Evolutionary conservation across 257 asterid genomes (phyloP), one percentile per base, ranked within the genome.

Genomic region (Jacaranda copaia): DNA sequence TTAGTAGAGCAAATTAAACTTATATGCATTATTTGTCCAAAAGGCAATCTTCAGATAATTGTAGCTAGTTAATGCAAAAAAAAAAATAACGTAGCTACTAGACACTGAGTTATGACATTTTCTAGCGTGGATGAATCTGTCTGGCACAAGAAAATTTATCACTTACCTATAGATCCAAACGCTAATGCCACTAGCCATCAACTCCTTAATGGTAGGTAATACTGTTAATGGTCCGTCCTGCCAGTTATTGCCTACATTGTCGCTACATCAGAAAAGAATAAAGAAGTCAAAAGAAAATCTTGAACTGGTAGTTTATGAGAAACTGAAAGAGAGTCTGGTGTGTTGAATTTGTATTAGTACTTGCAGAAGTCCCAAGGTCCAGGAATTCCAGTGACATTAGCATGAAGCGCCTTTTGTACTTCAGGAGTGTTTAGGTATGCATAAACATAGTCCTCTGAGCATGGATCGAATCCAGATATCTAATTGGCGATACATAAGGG

Each of bases 371-470:
- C 35, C 88, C 89, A 89, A 15, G 61, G 64, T 42, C 85, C 77
- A 1, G 85, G 82, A 68, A 77, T 43, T 53, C 74, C 85, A 1
- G 84, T 79, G 68, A 75, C 78, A 56, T 85, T 82, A 3, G 84
- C 90, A 76, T 87, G 87, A 56, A 87, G 78, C 0, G 86, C 83
- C 61, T 76, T 80, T 69, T 89, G 95, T 11, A 86, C 91, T 20
- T 61, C 76, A 6, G 79, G 87, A n/a, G 19, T 74, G 81, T 86
- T 87, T 13, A 84, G 71, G 78, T 83, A 89, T 40, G 59, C 15
- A 15, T n/a, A 8, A 3, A 57, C 77, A n/a, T 87, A 89, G 39
- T 81, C 3, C 25, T 8, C 72, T 0, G 87, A 70, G 83, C 94
- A 89, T 14, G 89, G 92, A 86, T 86, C 95, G 13, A 66, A 87